Evolutionary conservation across 2,329 filamentous ascomycete genomes (phyloP).

Genomic region (Fusarium algeriense): DNA sequence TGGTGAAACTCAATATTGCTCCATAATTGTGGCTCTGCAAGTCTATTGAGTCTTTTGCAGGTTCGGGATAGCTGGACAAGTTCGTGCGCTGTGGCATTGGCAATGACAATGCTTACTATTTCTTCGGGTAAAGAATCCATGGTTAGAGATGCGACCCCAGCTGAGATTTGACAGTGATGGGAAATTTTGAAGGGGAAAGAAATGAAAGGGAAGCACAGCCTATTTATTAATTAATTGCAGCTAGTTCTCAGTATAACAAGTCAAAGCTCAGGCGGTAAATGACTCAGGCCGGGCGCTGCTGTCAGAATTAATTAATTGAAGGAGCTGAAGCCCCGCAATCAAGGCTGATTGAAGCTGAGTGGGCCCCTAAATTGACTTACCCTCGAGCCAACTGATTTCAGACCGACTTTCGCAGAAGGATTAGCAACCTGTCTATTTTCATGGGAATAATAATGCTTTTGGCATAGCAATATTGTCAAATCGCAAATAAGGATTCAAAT

Average conservation of each 20-base stretch:
- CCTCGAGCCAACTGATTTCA: background rate
- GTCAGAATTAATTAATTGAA: background rate
- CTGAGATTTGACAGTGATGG: fast-evolving
- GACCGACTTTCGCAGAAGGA: no score
- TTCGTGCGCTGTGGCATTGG: background rate
- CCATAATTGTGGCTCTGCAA: background rate
- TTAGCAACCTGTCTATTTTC: no score
- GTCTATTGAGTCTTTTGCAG: background rate
- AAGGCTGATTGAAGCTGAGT: background rate
- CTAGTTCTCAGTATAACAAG: background rate
- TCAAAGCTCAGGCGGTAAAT: background rate
- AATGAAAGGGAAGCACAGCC: fast-evolving
- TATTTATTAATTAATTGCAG: background rate
- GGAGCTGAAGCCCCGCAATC: background rate
- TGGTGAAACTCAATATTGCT: background rate
- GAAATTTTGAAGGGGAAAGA: background rate
- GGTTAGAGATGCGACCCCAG: background rate
- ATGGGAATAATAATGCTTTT: no score
- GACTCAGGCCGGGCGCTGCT: background rate
- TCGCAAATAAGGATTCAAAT: no score
- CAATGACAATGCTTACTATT: background rate
- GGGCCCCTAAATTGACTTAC: no score
- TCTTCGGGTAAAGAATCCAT: slow-evolving; percentile 7
- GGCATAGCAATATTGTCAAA: no score
- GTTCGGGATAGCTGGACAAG: background rate